Percentiles rank a stretch among this genome's conserved stretches.
Conservation (phyloP, 1,284 basidiomycete species). For the Tylopilus sp. region DNA sequence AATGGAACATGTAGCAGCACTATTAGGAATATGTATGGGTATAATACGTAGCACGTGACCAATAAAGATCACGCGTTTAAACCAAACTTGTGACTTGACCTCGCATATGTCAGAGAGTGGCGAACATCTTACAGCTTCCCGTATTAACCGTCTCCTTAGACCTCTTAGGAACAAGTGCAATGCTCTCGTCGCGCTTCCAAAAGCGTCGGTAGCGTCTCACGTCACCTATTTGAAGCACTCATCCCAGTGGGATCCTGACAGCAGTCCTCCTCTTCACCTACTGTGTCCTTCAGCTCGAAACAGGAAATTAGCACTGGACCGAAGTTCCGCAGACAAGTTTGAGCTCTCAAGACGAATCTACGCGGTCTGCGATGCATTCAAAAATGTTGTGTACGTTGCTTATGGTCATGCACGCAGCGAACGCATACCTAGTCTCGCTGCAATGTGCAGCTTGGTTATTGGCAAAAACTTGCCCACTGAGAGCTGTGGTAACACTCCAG, state of each 20-base stretch:
- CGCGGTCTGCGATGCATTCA: conserved; percentile 65
- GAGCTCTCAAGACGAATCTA: conserved; percentile 61
- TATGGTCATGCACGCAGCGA: conserved; percentile 31
- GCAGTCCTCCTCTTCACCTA: conserved; percentile 49
- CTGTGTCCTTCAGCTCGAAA: conserved; percentile 51
- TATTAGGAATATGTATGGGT: background rate
- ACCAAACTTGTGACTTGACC: conserved; percentile 7
- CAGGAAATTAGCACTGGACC: conserved; percentile 50
- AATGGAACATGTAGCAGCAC: too few relatives aligned
- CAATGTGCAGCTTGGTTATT: conserved; percentile 59
- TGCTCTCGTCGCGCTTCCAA: conserved; percentile 45
- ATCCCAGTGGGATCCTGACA: conserved; percentile 33
- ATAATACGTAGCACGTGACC: conserved; percentile 4
- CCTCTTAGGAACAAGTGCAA: conserved; percentile 66
- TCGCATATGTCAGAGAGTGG: conserved; percentile 22
- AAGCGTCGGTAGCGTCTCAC: conserved; percentile 17
- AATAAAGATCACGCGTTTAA: conserved; percentile 5
- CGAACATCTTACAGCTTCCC: conserved; percentile 52
- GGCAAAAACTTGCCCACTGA: conserved; percentile 55
- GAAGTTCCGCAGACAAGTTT: conserved; percentile 47
- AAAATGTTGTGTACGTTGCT: conserved; percentile 54
- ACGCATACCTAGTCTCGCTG: conserved; percentile 52
- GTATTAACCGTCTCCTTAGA: conserved; percentile 63
- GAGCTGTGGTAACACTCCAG: conserved; percentile 26
- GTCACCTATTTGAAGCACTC: conserved; percentile 28